phyloP scores from a whole-genome alignment of 805 yeast species.

The Wickerhamiella australiensis region DNA sequence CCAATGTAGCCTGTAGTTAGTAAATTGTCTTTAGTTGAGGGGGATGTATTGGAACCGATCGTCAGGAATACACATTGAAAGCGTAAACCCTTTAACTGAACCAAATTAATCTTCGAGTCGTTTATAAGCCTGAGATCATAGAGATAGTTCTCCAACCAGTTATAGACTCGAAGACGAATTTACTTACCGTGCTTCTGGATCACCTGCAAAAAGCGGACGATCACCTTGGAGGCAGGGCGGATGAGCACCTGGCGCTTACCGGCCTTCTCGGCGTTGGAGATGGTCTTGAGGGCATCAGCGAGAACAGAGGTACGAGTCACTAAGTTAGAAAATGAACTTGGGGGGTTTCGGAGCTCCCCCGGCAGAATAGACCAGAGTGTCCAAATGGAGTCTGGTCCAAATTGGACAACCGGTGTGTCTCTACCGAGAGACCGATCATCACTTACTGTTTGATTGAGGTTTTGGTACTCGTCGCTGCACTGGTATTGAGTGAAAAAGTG shows the following conservation, averaged over 20 bases:
- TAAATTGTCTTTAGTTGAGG: background rate
- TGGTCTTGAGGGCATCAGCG: conserved; percentile 96
- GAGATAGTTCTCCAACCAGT: conserved; percentile 72
- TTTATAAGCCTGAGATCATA: conserved; percentile 92
- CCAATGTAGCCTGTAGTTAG: conserved; percentile 64
- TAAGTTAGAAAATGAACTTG: conserved; percentile 23
- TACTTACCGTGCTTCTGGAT: conserved; percentile 91
- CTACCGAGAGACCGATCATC: conserved; percentile 25
- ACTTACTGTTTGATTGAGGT: conserved; percentile 22
- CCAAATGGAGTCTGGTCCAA: conserved; percentile 23
- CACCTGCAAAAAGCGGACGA: conserved; percentile 90
- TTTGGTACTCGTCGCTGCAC: background rate
- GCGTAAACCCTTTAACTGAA: conserved; percentile 2
- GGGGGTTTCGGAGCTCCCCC: conserved; percentile 3
- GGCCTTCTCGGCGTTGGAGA: conserved; percentile 98
- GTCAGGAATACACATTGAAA: conserved; percentile 2
- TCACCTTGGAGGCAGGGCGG: conserved; percentile 97
- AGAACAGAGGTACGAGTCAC: conserved; percentile 98
- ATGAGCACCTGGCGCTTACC: conserved; percentile 98
- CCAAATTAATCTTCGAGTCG: conserved; percentile 66
- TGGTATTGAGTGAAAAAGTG: background rate
- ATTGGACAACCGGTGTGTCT: conserved; percentile 23
- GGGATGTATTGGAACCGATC: conserved; percentile 7
- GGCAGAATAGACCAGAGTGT: conserved; percentile 22
- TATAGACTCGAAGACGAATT: conserved; percentile 65